phyloP scores from a whole-genome alignment of 306 rosid species.

The Lablab purpureus region DNA sequence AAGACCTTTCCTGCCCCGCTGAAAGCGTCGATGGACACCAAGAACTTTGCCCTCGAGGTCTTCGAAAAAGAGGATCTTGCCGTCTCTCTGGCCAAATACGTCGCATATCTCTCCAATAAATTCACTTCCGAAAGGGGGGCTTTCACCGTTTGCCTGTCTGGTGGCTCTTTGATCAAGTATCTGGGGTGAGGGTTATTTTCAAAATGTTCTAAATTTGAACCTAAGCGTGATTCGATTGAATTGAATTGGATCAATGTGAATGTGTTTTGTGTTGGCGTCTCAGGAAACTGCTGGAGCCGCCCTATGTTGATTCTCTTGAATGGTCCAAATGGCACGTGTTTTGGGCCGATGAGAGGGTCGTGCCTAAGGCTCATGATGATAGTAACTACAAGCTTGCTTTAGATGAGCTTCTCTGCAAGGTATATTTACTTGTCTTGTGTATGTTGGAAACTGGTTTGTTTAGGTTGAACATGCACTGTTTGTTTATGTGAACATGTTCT shows the following conservation, averaged over 20 bases:
- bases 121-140: slow-evolving; percentile 67
- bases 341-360: slow-evolving; percentile 96
- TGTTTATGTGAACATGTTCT: slow-evolving; percentile 26
- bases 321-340: slow-evolving; percentile 95
- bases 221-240: background rate
- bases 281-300: slow-evolving; percentile 82
- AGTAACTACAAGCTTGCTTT: slow-evolving; percentile 93
- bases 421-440: slow-evolving; percentile 19
- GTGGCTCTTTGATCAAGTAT: slow-evolving; percentile 80
- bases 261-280: slow-evolving; percentile 26
- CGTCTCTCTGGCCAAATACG: slow-evolving; percentile 74
- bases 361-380: slow-evolving; percentile 87
- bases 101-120: slow-evolving; percentile 78
- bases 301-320: slow-evolving; percentile 68
- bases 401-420: slow-evolving; percentile 92
- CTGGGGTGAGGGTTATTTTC: slow-evolving; percentile 55
- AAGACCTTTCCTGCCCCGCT: background rate
- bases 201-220: background rate
- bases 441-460: slow-evolving; percentile 10
- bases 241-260: background rate
- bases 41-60: slow-evolving; percentile 52
- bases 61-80: slow-evolving; percentile 75
- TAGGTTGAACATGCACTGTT: slow-evolving; percentile 23
- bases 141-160: slow-evolving; percentile 83
- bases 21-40: slow-evolving; percentile 49